Evolutionary conservation across 306 rosid genomes (phyloP).

Genomic region (Argentina anserina): DNA sequence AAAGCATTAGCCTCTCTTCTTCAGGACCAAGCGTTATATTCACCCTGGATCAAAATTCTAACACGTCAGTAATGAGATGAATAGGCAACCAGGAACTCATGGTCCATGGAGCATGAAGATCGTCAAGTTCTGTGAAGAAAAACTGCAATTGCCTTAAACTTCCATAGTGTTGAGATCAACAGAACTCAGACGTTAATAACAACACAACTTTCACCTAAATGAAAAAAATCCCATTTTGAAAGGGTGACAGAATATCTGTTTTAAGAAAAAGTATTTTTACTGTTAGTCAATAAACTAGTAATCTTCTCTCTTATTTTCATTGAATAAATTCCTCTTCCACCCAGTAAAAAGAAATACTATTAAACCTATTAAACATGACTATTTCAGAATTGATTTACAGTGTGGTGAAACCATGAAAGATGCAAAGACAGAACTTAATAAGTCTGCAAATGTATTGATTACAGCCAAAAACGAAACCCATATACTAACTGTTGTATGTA

Average conservation of each 20-base stretch:
- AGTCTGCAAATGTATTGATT: background rate
- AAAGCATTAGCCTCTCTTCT: constrained; percentile 68
- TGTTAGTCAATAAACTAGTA: background rate
- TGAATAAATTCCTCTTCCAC: no score
- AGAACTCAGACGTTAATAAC: background rate
- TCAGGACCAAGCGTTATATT: constrained; percentile 61
- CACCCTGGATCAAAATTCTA: constrained; percentile 44
- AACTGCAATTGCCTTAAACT: background rate
- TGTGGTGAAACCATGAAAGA: background rate
- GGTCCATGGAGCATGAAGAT: background rate
- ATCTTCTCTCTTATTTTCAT: no score
- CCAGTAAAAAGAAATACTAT: no score
- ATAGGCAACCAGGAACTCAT: constrained; percentile 5
- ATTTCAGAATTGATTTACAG: background rate
- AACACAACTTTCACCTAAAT: background rate
- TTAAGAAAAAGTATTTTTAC: background rate
- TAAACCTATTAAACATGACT: no score
- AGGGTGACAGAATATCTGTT: background rate
- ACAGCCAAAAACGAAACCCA: background rate
- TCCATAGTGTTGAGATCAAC: background rate
- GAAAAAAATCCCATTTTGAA: no score
- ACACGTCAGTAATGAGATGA: constrained; percentile 19
- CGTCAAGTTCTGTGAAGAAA: background rate
- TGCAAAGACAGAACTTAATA: background rate
- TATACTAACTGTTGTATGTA: background rate